Evolutionary conservation across 164 flowering plant species (phyloP), one percentile per base, ranked within the genome.

Genomic region (Nelumbo lutea): DNA sequence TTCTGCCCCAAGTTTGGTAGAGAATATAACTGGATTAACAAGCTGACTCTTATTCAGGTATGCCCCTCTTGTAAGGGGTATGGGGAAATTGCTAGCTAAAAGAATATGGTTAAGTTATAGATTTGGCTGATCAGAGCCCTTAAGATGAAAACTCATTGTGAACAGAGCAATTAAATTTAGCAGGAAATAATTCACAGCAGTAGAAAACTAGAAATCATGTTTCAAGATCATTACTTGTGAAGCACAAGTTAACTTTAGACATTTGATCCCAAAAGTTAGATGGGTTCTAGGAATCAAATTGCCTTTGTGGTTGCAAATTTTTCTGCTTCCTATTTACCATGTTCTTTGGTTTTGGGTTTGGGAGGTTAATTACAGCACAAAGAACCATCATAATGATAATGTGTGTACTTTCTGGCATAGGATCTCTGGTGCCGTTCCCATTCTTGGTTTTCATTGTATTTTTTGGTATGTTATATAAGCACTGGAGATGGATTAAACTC

Each of bases 81-180:
- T 53, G 53, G 71, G 9, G 64, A 67, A 40, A 41, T 68, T 61
- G 51, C 64, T 13, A 60, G 46, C 40, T 9, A 39, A 68, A 42
- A 41, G 10, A 11, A 47, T 14, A 3, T 59, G 46, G 9, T 40
- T 11, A 27, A 55, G n/a, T 13, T 27, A 43, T 9, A 11, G 42
- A 42, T 9, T 43, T 42, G 44, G 42, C 61, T 43, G 48, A 50
- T 67, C 39, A 27, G 47, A 42, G 61, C 42, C 51, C 57, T 55
- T n/a, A 42, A 42, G 50, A 42, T 43, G 61, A 42, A 27, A 27
- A 27, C 27, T 27, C 27, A 7, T 2, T 46, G 39, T n/a, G 27
- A 51, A 55, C 6, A 42, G 61, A 43, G 41, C 61, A 55, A 57
- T n/a, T 27, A 55, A 46, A 10, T 10, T 8, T 38, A 51, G 48